A percentile compares a stretch with the other conserved stretches of the same genome.
These are phyloP conservation scores for Leishmania mexicana DNA, from an alignment of 208 protist genomes.

Conservation along the genomic window DNA sequence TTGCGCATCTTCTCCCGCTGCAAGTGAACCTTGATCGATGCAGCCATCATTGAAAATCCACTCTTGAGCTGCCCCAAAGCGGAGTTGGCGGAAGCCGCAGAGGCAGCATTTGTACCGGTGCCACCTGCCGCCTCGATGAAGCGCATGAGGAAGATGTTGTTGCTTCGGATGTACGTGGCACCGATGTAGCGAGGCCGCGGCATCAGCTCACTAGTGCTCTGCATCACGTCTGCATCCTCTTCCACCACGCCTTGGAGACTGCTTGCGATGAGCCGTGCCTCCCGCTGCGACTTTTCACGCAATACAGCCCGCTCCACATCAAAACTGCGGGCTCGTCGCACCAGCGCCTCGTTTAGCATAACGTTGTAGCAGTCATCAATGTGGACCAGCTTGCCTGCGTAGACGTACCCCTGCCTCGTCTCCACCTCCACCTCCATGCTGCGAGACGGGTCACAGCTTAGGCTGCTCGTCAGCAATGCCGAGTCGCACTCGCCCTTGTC, in stretches of 20 bases:
- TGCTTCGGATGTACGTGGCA: constrained; percentile 72
- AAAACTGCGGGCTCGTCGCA: constrained; percentile 58
- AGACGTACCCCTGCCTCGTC: constrained; percentile 85
- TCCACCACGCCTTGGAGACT: constrained; percentile 11
- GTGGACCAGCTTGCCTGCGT: constrained; percentile 59
- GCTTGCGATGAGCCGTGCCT: constrained; percentile 20
- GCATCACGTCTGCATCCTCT: background rate
- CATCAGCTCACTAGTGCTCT: constrained; percentile 25
- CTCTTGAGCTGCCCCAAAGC: constrained; percentile 10
- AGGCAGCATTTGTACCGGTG: background rate
- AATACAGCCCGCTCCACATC: constrained; percentile 59
- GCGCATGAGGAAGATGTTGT: constrained; percentile 68
- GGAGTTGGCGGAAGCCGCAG: background rate
- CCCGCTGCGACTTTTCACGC: constrained; percentile 17
- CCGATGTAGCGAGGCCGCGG: constrained; percentile 70
- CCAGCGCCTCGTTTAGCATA: constrained; percentile 56
- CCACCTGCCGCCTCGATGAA: constrained; percentile 35
- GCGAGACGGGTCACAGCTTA: background rate
- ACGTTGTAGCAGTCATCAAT: constrained; percentile 85
- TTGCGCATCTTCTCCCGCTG: constrained; percentile 55
- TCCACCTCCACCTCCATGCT: constrained; percentile 73
- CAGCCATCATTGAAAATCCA: constrained; percentile 43
- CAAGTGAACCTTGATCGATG: constrained; percentile 51
- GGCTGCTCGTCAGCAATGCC: constrained; percentile 9
- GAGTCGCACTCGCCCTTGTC: background rate